A percentile compares a stretch with the other conserved stretches of the same genome.
Conservation (phyloP, 305 asterid species). For the Ilex paraguariensis region DNA sequence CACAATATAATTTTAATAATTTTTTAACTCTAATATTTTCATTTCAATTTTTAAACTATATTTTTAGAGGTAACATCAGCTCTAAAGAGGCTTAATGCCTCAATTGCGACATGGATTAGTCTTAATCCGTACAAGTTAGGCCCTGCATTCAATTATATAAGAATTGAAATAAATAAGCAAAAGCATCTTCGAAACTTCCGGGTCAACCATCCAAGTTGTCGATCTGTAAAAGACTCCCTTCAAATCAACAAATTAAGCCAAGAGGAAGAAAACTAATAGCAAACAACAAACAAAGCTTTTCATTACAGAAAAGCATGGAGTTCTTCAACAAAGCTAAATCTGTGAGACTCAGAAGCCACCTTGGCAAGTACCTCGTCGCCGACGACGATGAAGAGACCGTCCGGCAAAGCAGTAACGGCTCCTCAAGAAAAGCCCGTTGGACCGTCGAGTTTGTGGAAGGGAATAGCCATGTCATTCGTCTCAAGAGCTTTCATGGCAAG, state of each 20-base stretch:
- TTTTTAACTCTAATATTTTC: no score
- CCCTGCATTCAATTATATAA: no score
- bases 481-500: constrained; percentile 48
- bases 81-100: no score
- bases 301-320: constrained; percentile 35
- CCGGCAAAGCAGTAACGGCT: constrained; percentile 56
- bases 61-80: no score
- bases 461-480: constrained; percentile 50
- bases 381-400: constrained; percentile 55
- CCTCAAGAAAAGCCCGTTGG: constrained; percentile 58
- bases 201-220: constrained; percentile 6
- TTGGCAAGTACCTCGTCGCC: constrained; percentile 58
- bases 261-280: constrained; percentile 5
- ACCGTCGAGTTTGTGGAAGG: constrained; percentile 46
- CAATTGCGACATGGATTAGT: no score
- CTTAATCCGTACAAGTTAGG: no score
- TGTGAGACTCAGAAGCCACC: constrained; percentile 59
- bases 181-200: constrained; percentile 7
- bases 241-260: not conserved
- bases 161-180: no score
- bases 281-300: constrained; percentile 10
- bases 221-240: not conserved
- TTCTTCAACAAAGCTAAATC: constrained; percentile 63
- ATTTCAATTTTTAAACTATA: no score
- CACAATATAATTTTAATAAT: no score